Conservation (phyloP, 2,329 filamentous ascomycete genomes). For the Sporothrix globosa region DNA sequence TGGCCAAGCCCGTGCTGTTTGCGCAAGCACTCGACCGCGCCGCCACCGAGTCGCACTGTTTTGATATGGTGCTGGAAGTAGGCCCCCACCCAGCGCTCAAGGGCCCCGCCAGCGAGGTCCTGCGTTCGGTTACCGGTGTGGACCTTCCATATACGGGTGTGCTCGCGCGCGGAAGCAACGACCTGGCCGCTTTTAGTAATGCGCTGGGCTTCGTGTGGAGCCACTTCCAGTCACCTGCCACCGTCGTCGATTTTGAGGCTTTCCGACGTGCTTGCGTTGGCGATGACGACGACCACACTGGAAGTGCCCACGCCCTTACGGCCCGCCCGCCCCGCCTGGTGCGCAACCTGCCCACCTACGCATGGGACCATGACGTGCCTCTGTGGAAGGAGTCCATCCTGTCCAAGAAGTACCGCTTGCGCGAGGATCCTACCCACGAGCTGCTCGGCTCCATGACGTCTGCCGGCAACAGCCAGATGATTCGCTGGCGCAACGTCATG, state of each 20-base stretch:
- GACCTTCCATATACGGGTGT: slow-evolving; percentile 32
- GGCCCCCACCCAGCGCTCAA: slow-evolving; percentile 40
- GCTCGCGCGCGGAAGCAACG: slow-evolving; percentile 32
- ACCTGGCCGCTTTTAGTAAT: slow-evolving; percentile 29
- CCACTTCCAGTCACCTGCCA: slow-evolving; percentile 27
- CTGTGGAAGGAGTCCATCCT: slow-evolving; percentile 37
- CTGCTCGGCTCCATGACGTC: slow-evolving; percentile 44
- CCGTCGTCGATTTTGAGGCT: slow-evolving; percentile 33
- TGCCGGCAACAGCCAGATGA: slow-evolving; percentile 44
- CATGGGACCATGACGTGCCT: slow-evolving; percentile 36
- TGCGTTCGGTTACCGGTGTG: slow-evolving; percentile 37
- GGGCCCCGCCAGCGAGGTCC: slow-evolving; percentile 36
- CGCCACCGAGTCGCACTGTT: slow-evolving; percentile 29
- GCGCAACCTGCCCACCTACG: slow-evolving; percentile 35
- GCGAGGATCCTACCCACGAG: slow-evolving; percentile 40
- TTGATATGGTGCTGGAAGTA: slow-evolving; percentile 39
- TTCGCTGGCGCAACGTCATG: slow-evolving; percentile 47
- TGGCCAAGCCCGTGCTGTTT: slow-evolving; percentile 42
- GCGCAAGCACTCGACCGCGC: slow-evolving; percentile 35
- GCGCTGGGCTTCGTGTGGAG: slow-evolving; percentile 33
- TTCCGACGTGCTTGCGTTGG: slow-evolving; percentile 31
- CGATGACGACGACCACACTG: neutral
- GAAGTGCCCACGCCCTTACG: neutral
- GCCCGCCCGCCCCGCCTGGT: slow-evolving; percentile 27
- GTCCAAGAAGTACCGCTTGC: slow-evolving; percentile 42